Base-by-base conservation (phyloP, 139 green algal genomes). In the Tetradesmus lagerheimii region DNA sequence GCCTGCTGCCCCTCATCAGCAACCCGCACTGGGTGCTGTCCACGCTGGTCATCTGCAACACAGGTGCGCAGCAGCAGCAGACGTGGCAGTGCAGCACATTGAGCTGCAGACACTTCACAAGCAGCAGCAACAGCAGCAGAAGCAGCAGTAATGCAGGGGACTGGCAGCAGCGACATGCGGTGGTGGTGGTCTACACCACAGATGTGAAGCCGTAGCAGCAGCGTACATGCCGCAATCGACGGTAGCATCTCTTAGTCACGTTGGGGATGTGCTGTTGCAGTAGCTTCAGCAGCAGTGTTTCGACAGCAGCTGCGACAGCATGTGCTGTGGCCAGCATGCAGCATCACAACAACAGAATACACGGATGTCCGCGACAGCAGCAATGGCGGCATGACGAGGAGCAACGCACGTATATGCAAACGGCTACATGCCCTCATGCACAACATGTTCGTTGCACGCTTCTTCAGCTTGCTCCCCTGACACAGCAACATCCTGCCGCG, bases 1-100 rank as follows among this genome's bases (percentile, higher is more conserved):
- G 88, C 4, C 50, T 91, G 41, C 25, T 66, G 29, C 38, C 79
- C 4, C 47, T 90, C 31, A 43, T 97, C 34, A 64, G 67, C 15
- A 50, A 92, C 8, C 94, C 93, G 4, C 93, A 97, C 81, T 95
- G 89, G 62, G 85, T 97, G 74, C 89, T 97, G n/a, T 92, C 93
- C 35, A 96, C 95, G 23, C 89, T 97, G 79, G 92, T 97, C 38
- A 87, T 91, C 31, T 53, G 16, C 35, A 86, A 86, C 37, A 86
- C 86, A 34, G 80, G 80, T 86, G n/a, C 45, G 41, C 41, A 62
- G 25, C 38, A 43, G 80, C 43, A 37, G 31, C 45, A 74, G 41
- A 39, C 14, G n/a, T 16, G 12, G n/a, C 6, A 1, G 67, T 15
- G 67, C n/a, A n/a, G n/a, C n/a, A n/a, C n/a, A n/a, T n/a, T n/a